Percentiles rank a stretch among this genome's conserved stretches.
Evolutionary conservation across 495 filamentous ascomycete genomes (phyloP).

Genomic region (Chaetomium fimeti): DNA sequence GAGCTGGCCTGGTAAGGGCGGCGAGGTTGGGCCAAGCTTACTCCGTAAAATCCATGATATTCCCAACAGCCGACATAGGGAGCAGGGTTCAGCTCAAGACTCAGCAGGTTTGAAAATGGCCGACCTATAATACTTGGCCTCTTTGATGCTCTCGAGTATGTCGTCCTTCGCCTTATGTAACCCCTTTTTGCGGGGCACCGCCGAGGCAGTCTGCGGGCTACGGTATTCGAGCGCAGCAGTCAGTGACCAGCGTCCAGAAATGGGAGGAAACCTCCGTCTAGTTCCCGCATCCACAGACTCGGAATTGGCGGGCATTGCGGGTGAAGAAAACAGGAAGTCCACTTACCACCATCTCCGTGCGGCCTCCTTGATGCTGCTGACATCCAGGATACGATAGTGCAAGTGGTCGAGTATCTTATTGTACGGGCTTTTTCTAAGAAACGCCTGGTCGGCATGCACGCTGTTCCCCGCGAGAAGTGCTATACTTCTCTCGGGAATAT

Average conservation of each 20-base stretch:
- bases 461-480: constrained; percentile 87
- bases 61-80: not conserved
- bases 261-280: no score
- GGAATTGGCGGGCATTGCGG: no score
- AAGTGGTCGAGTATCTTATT: constrained; percentile 68
- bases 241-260: not conserved
- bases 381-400: constrained; percentile 88
- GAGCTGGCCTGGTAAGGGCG: not conserved
- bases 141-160: constrained; percentile 91
- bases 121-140: constrained; percentile 77
- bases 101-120: constrained; percentile 52
- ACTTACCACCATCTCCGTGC: constrained; percentile 71
- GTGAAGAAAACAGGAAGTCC: not conserved
- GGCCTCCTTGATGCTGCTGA: constrained; percentile 87
- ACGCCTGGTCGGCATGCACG: constrained; percentile 84
- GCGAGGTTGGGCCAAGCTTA: not conserved
- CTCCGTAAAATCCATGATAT: not conserved
- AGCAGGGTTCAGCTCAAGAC: constrained; percentile 2
- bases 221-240: not conserved
- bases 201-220: constrained; percentile 26
- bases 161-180: constrained; percentile 83
- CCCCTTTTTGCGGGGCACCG: constrained; percentile 66
- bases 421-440: constrained; percentile 73
- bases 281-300: no score
- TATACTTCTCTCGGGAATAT: constrained; percentile 60